Evolutionary conservation across 108 stramenopile genomes (phyloP), one percentile per base, ranked within the genome.

Genomic region (Cyclotella sp.): DNA sequence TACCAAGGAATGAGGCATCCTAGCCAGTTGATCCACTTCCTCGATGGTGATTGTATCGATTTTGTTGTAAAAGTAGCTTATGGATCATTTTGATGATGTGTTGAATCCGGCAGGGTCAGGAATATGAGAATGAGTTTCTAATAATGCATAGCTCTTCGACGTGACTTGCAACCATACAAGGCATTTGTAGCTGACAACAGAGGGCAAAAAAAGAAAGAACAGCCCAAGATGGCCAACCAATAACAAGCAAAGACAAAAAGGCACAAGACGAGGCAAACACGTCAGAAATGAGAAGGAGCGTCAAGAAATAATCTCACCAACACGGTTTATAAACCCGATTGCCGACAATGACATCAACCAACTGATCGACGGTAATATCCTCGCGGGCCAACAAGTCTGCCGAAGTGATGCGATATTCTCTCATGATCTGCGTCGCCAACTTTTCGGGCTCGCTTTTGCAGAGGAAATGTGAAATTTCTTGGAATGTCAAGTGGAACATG

Each of bases 31-130:
- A 83, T 99, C 98, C 26, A 99, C 94, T 80, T 99, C 98, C 84
- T 98, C 98, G 52, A 99, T 94, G 1, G 97, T 97, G 71, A 99
- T 89, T 30, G 94, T 93, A 85, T 99, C 99, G 77, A 98, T 96
- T 84, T 99, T 99, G 85, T 99, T 99, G 96, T 98, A 99, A 46
- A 97, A 85, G 77, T 99, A 99, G 68, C 34, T 34, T 34, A 34
- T 5, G 34, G 34, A 6, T 98, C 72, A 67, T 84, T 61, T 12
- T 24, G 0, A 40, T 28, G 60, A 28, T 16, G 11, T 8, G 28
- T 14, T 27, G 7, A 28, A 30, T 5, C 6, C 12, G 2, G 21
- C 24, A 34, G 22, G 19, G 15, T 40, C 18, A 61, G 19, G 11
- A 61, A 61, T 18, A 8, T 30, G 40, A 29, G n/a, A 6, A 34